Evolutionary conservation across 2,329 filamentous ascomycete species (phyloP).

Genomic region (Cryphonectria radicalis): DNA sequence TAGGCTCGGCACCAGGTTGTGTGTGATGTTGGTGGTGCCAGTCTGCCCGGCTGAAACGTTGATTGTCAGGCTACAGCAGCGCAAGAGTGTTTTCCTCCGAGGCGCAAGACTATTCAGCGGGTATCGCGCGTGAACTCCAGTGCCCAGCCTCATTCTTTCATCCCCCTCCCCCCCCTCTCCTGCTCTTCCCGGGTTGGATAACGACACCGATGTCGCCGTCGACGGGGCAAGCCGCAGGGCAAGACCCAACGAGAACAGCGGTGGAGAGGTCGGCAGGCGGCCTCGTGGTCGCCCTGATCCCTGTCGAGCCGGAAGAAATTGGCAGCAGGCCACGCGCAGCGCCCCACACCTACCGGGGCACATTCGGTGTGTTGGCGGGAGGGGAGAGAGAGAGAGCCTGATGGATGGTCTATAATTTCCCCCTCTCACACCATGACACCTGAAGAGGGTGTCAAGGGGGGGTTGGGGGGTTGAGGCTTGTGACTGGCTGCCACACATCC

Average conservation of each 20-base stretch:
- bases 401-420: background rate
- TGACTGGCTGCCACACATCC: no score
- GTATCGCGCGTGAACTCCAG: background rate
- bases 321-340: background rate
- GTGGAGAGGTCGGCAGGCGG: slow-evolving; percentile 19
- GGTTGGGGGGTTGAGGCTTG: background rate
- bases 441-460: background rate
- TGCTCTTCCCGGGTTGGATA: background rate
- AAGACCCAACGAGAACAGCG: slow-evolving; percentile 10
- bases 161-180: background rate
- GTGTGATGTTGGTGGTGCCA: background rate
- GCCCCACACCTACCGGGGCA: slow-evolving; percentile 7
- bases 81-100: background rate
- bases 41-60: background rate
- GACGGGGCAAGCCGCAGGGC: background rate
- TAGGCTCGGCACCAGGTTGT: background rate
- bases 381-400: background rate
- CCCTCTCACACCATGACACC: background rate
- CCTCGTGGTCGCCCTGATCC: slow-evolving; percentile 2
- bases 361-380: slow-evolving; percentile 9
- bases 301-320: slow-evolving; percentile 16
- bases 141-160: background rate
- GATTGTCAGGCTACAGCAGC: background rate
- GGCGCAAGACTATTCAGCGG: background rate
- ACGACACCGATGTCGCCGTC: slow-evolving; percentile 20